Evolutionary conservation across 2,329 filamentous ascomycete genomes (phyloP), one percentile per base, ranked within the genome.

Genomic region (Gyromitra esculenta): DNA sequence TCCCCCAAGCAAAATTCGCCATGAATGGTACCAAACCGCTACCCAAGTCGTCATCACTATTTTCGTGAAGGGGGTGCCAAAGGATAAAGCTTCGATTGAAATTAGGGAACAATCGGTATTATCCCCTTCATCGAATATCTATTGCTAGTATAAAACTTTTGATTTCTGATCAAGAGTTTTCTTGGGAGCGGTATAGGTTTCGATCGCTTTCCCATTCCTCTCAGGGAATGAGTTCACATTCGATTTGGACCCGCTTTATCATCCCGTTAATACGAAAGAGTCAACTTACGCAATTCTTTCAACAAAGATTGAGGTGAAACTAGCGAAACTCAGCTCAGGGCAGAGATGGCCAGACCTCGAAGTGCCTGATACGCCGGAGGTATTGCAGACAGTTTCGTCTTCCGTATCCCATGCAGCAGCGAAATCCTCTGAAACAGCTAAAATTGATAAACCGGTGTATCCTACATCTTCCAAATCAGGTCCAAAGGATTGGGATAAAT

Each of bases 401-500:
- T 69, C 74, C 39, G 13, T 82, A 68, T 15, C 79, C 0, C 60
- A 80, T 5, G 50, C 78, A n/a, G 41, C 79, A 48, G 39, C 75
- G 50, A 41, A 68, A 31, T 71, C 78, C 11, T 68, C 82, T 31
- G 31, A 41, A 41, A 80, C 9, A 57, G 81, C n/a, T 81, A 84
- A 39, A 85, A 83, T 0, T 1, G 65, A 59, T 43, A 57, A 66
- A 21, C 92, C 91, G 0, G 84, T 87, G 0, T 97, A 98, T 82
- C 95, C 96, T 0, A 95, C 94, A 0, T 97, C 94, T 0, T 96
- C 95, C 11, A 91, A 90, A 77, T 87, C 85, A 0, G 95, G 94
- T 0, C 89, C 92, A 1, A 97, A 97, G 84, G 88, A 99, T 84
- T 99, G 96, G 96, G 96, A 99, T 82, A 92, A 90, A 78, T 82